phyloP scores from a whole-genome alignment of 139 green algal species.

The Chlorella vulgaris region DNA sequence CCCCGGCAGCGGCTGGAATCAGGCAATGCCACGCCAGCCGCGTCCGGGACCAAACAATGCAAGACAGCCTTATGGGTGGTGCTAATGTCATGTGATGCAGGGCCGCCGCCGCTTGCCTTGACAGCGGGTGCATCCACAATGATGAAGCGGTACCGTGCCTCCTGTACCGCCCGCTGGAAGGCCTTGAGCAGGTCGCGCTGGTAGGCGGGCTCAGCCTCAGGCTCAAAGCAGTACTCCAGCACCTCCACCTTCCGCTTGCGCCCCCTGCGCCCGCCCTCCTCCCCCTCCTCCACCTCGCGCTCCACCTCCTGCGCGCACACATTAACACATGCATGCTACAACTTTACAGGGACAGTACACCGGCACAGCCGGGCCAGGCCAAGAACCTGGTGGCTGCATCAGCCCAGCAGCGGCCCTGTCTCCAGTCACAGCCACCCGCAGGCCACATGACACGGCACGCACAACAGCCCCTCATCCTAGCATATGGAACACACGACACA shows the following conservation, averaged over 20 bases:
- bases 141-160: constrained; percentile 71
- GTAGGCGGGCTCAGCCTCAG: constrained; percentile 75
- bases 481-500: not conserved
- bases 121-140: constrained; percentile 73
- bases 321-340: too few species aligned
- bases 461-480: not conserved
- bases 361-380: too few species aligned
- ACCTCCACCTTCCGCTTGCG: constrained; percentile 48
- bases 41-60: too few species aligned
- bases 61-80: too few species aligned
- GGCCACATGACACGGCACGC: too few species aligned
- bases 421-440: too few species aligned
- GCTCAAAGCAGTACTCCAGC: constrained; percentile 77
- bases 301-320: constrained; percentile 60
- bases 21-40: not conserved
- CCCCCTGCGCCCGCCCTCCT: constrained; percentile 8
- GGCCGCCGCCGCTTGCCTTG: not conserved
- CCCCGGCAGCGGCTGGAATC: too few species aligned
- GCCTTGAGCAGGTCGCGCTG: constrained; percentile 64
- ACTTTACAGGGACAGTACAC: too few species aligned
- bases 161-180: constrained; percentile 65
- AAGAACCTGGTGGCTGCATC: too few species aligned
- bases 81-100: too few species aligned
- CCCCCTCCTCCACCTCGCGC: constrained; percentile 63
- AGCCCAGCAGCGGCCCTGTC: too few species aligned